Evolutionary conservation across 305 asterid genomes (phyloP), one percentile per base, ranked within the genome.

Genomic region (Solanum chacoense): DNA sequence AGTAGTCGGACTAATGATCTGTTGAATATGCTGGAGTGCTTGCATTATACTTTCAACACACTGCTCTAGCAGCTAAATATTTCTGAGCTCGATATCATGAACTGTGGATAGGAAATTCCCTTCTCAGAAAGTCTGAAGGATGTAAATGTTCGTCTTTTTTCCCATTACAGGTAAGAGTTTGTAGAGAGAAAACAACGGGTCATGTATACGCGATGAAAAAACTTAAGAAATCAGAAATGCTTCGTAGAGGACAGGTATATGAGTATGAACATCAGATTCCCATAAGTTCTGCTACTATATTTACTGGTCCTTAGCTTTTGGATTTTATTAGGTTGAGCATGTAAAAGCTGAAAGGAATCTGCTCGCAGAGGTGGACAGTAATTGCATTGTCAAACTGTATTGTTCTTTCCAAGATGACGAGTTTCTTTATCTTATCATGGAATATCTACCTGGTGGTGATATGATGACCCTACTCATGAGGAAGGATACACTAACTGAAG

Each of bases 391-490:
- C 90, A 96, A 96, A 92, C 92, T 96, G 67, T 96, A 94, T 87
- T 96, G 95, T 91, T 96, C 99, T 76, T 96, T 96, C 92, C 99
- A 96, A 94, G 98, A 96, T 93, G 98, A 96, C 6, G 99, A 96
- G 73, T 96, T 92, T 91, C 93, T 96, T 91, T 96, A 96, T 91
- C 99, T 96, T 83, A 91, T 96, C 90, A 96, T 96, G 99, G 99
- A 96, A 93, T 96, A 96, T 92, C 94, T 96, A 85, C 98, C 99
- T 31, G 99, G 99, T 92, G 99, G 99, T 88, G 99, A 96, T 92
- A 92, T 96, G 98, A 96, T 96, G 99, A 96, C 99, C n/a, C 93
- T 96, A 91, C 93, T 96, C 84, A 96, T 96, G 99, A 95, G 99
- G 90, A 96, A 95, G 91, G 99, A 96, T 85, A 96, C 93, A 31